These are phyloP conservation scores for Ciborinia camelliae DNA, from an alignment of 2,329 filamentous ascomycete species.

Conservation along the genomic window DNA sequence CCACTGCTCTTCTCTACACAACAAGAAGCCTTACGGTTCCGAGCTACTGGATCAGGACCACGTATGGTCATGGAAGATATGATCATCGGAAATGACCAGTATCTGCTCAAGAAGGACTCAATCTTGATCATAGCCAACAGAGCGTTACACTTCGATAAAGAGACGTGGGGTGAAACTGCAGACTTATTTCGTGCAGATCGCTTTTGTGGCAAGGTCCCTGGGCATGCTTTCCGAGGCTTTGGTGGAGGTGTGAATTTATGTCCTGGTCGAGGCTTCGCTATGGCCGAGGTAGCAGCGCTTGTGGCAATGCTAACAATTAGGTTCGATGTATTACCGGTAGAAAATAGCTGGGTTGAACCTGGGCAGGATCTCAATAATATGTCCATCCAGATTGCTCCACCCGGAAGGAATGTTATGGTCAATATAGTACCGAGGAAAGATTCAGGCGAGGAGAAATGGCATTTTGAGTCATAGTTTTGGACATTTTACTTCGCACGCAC, in stretches of 20 bases:
- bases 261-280: neutral
- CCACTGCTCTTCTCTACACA: neutral
- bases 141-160: neutral
- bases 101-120: slow-evolving; percentile 7
- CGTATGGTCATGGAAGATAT: slow-evolving; percentile 12
- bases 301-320: slow-evolving; percentile 1
- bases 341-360: neutral
- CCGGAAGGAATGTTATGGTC: neutral
- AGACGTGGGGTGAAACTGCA: neutral
- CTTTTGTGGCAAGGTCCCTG: neutral
- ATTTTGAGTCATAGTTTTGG: neutral
- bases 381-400: neutral
- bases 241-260: slow-evolving; percentile 9
- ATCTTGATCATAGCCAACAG: slow-evolving; percentile 1
- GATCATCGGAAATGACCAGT: neutral
- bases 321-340: neutral
- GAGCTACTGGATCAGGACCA: neutral
- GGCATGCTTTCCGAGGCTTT: slow-evolving; percentile 12
- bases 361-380: slow-evolving; percentile 1
- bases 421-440: neutral
- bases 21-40: slow-evolving; percentile 10
- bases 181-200: neutral
- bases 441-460: neutral
- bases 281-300: slow-evolving; percentile 5
- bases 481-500: neutral